Conservation (phyloP, 2,329 filamentous ascomycete genomes). For the Mycogone perniciosa region DNA sequence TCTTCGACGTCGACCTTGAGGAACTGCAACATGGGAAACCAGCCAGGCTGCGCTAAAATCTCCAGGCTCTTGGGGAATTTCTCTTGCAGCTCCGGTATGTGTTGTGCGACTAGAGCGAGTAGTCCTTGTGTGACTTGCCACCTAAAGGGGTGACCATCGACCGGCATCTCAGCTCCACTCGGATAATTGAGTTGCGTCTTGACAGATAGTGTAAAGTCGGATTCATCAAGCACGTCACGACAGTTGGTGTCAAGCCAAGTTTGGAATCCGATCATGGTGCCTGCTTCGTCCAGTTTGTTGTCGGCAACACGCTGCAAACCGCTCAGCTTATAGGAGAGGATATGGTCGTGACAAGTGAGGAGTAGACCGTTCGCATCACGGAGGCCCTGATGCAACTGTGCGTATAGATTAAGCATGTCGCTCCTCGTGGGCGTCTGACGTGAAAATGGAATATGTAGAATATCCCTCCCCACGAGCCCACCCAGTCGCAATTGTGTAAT, state of each 20-base stretch:
- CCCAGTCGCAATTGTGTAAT: conserved; percentile 50
- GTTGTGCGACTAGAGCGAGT: conserved; percentile 33
- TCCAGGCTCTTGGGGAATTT: conserved; percentile 40
- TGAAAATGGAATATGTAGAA: conserved; percentile 54
- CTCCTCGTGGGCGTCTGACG: conserved; percentile 30
- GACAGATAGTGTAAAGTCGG: conserved; percentile 39
- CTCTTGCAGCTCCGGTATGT: conserved; percentile 30
- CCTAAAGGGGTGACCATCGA: conserved; percentile 48
- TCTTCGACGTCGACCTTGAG: conserved; percentile 42
- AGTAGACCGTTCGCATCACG: conserved; percentile 44
- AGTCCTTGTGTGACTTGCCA: conserved; percentile 42
- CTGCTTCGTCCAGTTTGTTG: conserved; percentile 22
- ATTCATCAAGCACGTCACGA: conserved; percentile 10
- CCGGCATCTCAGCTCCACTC: conserved; percentile 37
- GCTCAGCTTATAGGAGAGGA: conserved; percentile 59
- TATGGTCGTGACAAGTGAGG: conserved; percentile 55
- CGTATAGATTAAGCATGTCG: background rate
- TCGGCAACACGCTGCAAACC: conserved; percentile 52
- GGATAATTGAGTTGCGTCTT: conserved; percentile 54
- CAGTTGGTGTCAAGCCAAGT: conserved; percentile 2
- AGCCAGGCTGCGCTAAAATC: conserved; percentile 32
- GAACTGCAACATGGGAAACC: conserved; percentile 53
- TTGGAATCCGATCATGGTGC: conserved; percentile 5
- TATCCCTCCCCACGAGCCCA: conserved; percentile 44
- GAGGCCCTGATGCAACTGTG: conserved; percentile 33